Conservation (phyloP, 768 basidiomycete species). For the Fomitopsis serialis region DNA sequence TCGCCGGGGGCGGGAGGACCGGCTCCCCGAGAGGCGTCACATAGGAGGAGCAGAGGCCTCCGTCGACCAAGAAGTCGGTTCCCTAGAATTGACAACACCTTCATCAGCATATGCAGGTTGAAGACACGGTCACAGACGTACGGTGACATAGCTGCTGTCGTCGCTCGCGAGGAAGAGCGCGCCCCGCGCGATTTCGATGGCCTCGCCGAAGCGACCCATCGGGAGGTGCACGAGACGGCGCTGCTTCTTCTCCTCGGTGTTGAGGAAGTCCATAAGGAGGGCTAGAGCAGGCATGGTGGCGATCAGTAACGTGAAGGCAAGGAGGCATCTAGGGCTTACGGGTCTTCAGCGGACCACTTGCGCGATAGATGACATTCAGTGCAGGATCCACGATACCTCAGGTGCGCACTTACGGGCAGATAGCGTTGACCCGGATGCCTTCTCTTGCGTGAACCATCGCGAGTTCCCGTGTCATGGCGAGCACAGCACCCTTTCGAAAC, state of each 20-base stretch:
- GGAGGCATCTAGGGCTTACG: constrained; percentile 43
- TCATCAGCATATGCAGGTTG: not conserved
- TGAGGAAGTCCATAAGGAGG: constrained; percentile 96
- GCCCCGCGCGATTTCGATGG: constrained; percentile 88
- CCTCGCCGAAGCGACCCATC: constrained; percentile 97
- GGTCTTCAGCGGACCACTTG: constrained; percentile 90
- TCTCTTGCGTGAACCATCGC: constrained; percentile 98
- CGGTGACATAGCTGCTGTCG: constrained; percentile 95
- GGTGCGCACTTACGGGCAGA: constrained; percentile 78
- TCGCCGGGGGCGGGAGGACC: constrained; percentile 61
- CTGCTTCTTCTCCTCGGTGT: constrained; percentile 92
- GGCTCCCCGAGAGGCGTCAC: constrained; percentile 85
- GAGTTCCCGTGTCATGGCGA: constrained; percentile 96
- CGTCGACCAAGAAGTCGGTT: constrained; percentile 94
- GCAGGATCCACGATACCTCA: constrained; percentile 4
- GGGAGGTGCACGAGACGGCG: constrained; percentile 88
- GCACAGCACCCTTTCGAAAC: constrained; percentile 76
- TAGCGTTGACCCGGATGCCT: constrained; percentile 92
- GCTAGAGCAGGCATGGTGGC: constrained; percentile 40
- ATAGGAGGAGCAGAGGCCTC: constrained; percentile 88
- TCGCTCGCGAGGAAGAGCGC: constrained; percentile 93
- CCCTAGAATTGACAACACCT: constrained; percentile 45
- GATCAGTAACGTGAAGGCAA: not conserved
- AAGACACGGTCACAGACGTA: constrained; percentile 30
- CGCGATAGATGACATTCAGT: not conserved